These are phyloP conservation scores for Benincasa hispida DNA, from an alignment of 306 rosid species.

Conservation along the genomic window DNA sequence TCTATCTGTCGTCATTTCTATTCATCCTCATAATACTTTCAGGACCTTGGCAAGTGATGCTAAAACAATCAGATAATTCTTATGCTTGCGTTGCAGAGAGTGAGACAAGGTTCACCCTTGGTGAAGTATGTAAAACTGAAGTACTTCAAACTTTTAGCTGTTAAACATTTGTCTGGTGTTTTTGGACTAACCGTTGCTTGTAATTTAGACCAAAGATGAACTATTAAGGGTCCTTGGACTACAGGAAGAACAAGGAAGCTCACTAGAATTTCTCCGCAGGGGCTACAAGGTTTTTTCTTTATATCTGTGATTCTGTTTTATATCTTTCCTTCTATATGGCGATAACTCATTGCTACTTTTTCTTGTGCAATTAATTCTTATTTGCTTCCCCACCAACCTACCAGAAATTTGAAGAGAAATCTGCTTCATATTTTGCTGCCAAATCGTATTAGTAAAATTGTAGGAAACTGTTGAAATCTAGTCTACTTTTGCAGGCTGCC, in stretches of 20 bases:
- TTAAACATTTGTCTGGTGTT: neutral
- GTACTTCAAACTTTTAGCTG: constrained; percentile 9
- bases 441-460: neutral
- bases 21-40: constrained; percentile 16
- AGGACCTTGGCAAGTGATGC: constrained; percentile 99
- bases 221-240: constrained; percentile 88
- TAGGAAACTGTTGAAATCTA: neutral
- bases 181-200: constrained; percentile 21
- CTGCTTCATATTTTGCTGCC: neutral
- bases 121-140: constrained; percentile 43
- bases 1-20: neutral
- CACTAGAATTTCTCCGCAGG: constrained; percentile 81
- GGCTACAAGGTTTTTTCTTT: constrained; percentile 69
- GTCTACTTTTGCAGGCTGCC: constrained; percentile 35
- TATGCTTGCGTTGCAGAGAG: constrained; percentile 93
- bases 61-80: constrained; percentile 89
- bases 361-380: neutral
- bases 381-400: neutral
- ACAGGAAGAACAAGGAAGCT: constrained; percentile 87
- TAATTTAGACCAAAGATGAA: constrained; percentile 70
- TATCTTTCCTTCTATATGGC: neutral
- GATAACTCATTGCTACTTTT: neutral
- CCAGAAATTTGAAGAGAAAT: neutral
- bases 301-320: neutral
- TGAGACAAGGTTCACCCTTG: constrained; percentile 71